Base-by-base conservation (phyloP, 495 filamentous ascomycete species). In the Penicillium diatomitis region DNA sequence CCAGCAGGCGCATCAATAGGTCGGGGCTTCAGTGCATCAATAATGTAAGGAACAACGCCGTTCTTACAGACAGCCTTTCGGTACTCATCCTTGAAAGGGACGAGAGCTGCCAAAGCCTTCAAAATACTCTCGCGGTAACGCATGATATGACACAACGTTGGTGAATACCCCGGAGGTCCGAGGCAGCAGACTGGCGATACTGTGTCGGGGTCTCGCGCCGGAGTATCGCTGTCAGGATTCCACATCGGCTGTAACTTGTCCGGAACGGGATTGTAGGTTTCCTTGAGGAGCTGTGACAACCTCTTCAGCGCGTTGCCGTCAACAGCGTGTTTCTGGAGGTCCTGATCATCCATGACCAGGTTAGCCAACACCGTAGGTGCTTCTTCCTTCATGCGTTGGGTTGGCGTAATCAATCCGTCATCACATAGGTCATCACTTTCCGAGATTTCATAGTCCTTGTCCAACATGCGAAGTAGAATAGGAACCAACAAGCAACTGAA, bases 41-140 rank as follows among this genome's bases (percentile, higher is more conserved):
- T 84, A 32, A 97, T 82, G 60, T 85, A 89, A 2, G 82, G 78
- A 3, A 92, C 74, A 12, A 87, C 77, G 3, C 88, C 88, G 44
- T 86, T 79, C 20, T 91, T 87, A 43, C 91, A 85, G 38, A 97
- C 75, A 3, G 75, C 73, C 62, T 95, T 95, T 29, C 90, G 78
- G 55, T 89, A 90, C 34, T 87, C 80, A 48, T 97, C 90, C 44
- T 88, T 89, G 58, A 85, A 83, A 4, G 85, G 76, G 10, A 85
- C 82, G 49, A 98, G 62, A 4, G 86, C 82, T 38, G 87, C 86
- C 42, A 97, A 66, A 8, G 87, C 87, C 49, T 80, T 82, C 28
- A 98, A 67, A n/a, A 84, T 79, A 42, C 79, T 81, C 61, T 89
- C 86, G 41, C 91, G 78, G 49, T 87, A 79, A 57, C 77, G 84